phyloP scores from a whole-genome alignment of 2,329 filamentous ascomycete genomes.

The Fusarium annulatum region DNA sequence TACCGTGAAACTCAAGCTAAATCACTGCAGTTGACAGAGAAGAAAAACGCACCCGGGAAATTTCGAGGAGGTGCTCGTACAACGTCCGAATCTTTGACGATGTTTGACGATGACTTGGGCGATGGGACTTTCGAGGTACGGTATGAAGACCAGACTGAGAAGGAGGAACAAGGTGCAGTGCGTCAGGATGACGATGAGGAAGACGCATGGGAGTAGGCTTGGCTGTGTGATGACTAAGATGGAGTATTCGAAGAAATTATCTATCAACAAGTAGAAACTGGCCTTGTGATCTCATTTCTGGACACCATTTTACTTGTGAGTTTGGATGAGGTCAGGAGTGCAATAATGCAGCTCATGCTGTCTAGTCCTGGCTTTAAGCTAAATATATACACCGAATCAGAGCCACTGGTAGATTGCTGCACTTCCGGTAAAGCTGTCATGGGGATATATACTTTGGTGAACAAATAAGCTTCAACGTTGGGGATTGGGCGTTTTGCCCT shows the following conservation, averaged over 20 bases:
- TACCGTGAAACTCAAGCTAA: not conserved
- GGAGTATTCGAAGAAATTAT: too few species aligned
- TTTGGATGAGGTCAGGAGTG: too few species aligned
- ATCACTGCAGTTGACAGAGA: not conserved
- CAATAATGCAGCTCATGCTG: not conserved
- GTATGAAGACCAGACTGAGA: not conserved
- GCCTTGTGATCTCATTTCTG: accelerated
- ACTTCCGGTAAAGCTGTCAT: accelerated
- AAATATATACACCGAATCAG: accelerated
- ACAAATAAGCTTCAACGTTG: not conserved
- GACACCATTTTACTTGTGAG: accelerated
- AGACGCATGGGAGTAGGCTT: not conserved
- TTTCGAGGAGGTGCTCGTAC: not conserved
- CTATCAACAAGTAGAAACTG: accelerated
- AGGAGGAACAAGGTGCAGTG: not conserved
- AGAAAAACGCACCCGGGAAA: not conserved
- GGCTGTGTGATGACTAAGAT: accelerated
- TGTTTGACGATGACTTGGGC: not conserved
- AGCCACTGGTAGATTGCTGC: too few species aligned
- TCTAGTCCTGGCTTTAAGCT: accelerated
- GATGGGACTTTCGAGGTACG: not conserved
- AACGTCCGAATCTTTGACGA: not conserved
- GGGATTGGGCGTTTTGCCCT: not conserved
- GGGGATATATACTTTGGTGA: not conserved
- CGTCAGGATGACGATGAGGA: not conserved